phyloP scores from a whole-genome alignment of 2,329 filamentous ascomycete genomes.

The Cytospora piceicola region DNA sequence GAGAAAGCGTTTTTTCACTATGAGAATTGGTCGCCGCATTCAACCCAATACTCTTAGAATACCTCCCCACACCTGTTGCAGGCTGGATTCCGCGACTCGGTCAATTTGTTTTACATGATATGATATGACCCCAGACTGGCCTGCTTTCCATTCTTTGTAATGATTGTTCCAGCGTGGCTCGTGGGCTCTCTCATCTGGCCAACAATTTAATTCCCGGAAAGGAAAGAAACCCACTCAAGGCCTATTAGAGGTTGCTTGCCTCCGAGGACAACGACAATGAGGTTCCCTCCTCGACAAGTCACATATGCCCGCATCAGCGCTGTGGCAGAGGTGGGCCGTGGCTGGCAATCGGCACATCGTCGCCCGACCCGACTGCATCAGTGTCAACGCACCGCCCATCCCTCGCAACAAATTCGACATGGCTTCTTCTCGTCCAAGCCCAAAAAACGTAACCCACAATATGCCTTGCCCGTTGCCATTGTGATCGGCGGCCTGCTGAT shows the following conservation, averaged over 20 bases:
- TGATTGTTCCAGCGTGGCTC: conserved; percentile 17
- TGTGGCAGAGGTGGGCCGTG: conserved; percentile 1
- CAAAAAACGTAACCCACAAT: conserved; percentile 19
- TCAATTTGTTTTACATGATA: neutral
- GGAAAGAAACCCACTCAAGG: neutral
- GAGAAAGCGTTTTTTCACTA: neutral
- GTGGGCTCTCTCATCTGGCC: conserved; percentile 17
- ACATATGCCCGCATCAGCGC: conserved; percentile 4
- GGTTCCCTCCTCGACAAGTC: conserved; percentile 13
- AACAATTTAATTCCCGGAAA: conserved; percentile 4
- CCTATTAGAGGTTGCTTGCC: neutral
- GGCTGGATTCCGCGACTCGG: neutral
- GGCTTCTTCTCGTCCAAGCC: conserved; percentile 33
- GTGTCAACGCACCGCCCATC: conserved; percentile 4
- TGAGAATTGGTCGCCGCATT: neutral
- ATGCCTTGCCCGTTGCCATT: conserved; percentile 38
- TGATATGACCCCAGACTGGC: neutral
- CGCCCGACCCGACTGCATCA: conserved; percentile 16
- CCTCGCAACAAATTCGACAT: conserved; percentile 29
- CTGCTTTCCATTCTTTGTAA: conserved; percentile 1
- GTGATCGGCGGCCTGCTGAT: conserved; percentile 43
- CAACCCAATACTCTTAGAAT: neutral
- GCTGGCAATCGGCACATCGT: conserved; percentile 2
- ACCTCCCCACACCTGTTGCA: neutral
- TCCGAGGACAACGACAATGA: conserved; percentile 13